Percentiles rank a stretch among this genome's conserved stretches.
Conservation (phyloP, 768 basidiomycete genomes). For the Amanita subjunquillea region DNA sequence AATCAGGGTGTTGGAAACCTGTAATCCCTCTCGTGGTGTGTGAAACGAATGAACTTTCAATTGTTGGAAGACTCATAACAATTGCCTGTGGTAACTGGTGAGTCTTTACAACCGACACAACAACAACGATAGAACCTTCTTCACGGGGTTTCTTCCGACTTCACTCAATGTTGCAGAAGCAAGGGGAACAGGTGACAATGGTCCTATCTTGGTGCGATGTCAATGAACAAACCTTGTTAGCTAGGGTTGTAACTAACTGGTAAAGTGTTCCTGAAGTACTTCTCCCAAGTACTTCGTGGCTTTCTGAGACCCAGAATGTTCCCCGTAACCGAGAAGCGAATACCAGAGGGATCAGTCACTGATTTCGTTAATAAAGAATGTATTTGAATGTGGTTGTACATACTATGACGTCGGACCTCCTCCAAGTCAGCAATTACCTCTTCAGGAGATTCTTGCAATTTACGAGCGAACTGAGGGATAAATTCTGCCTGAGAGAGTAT, state of each 20-base stretch:
- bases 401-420: constrained; percentile 58
- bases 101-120: constrained; percentile 3
- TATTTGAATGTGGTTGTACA: constrained; percentile 16
- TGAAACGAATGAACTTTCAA: constrained; percentile 83
- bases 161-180: constrained; percentile 61
- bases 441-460: constrained; percentile 64
- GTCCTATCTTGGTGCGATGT: constrained; percentile 28
- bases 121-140: constrained; percentile 36
- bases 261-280: constrained; percentile 52
- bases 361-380: not conserved
- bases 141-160: constrained; percentile 62
- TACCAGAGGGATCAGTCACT: constrained; percentile 79
- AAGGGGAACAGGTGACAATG: constrained; percentile 58
- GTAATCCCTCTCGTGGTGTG: constrained; percentile 71
- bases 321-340: constrained; percentile 88
- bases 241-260: constrained; percentile 33
- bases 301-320: constrained; percentile 60
- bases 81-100: constrained; percentile 44
- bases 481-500: constrained; percentile 73
- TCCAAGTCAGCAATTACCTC: constrained; percentile 67
- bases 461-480: constrained; percentile 61
- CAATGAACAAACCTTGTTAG: not conserved
- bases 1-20: constrained; percentile 76
- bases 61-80: constrained; percentile 83
- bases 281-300: constrained; percentile 67